Base-by-base conservation (phyloP, 108 stramenopile genomes). In the Aurantiochytrium sp. region DNA sequence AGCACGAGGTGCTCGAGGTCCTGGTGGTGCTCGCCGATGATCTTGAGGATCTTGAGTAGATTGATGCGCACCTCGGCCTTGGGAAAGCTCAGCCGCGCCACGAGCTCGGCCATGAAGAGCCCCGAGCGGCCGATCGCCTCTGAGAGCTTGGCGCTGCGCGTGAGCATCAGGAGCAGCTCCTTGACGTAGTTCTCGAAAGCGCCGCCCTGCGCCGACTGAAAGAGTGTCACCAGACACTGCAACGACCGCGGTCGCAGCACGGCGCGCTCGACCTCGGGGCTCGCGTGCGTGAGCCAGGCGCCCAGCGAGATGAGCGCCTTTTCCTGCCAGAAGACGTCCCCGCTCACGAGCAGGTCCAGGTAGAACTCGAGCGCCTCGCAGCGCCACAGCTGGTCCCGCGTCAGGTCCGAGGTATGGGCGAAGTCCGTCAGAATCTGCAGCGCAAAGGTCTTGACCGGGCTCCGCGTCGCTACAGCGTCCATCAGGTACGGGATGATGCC, bases 321-420 rank as follows among this genome's bases (percentile, higher is more conserved):
- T 2, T 81, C 73, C 30, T 81, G 73, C 73, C 73, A 81, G 73
- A 81, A 81, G 0, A 81, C 42, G 73, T 81, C 73, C 3, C 73
- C 73, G 45, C 73, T 81, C 10, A 81, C 73, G 19, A 81, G 32
- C 1, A 81, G 73, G 45, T 81, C 73, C 73, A 81, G 30, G 73
- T 81, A 81, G 30, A 81, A 81, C 42, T 81, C 73, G 39, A 81
- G 45, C 45, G 73, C 73, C 27, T 81, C 73, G 73, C 73, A 81
- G 0, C 73, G 73, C 73, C 73, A 81, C 45, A 81, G 73, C 73
- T 81, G 73, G 73, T 81, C 73, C 19, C 73, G 73, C n/a, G 73
- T 81, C 45, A 81, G 73, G 73, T 81, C 73, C 39, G 73, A 81
- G 1, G 73, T 81, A 4, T 81, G 73, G 0, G 73, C 73, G 24